A percentile compares a stretch with the other conserved stretches of the same genome.
Evolutionary conservation across 768 basidiomycete genomes (phyloP).

Genomic region (Suillus alpinus): DNA sequence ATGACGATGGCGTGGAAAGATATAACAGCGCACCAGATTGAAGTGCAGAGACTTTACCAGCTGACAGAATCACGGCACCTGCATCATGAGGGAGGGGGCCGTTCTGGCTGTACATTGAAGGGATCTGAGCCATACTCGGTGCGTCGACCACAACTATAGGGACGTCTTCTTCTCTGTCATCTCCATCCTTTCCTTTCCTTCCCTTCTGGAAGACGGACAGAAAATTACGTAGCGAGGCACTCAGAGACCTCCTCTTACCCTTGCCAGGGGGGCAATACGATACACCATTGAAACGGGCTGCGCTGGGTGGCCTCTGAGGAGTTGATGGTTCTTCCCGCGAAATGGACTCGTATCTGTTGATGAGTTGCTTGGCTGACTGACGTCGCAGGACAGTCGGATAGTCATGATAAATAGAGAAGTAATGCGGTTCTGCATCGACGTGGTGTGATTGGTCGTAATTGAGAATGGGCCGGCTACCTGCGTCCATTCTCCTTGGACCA

Average conservation of each 20-base stretch:
- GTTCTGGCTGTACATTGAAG: background rate
- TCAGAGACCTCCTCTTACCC: constrained; percentile 50
- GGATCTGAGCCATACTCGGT: background rate
- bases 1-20: constrained; percentile 35
- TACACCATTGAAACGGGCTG: constrained; percentile 13
- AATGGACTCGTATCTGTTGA: constrained; percentile 53
- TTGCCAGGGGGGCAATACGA: constrained; percentile 25
- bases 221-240: constrained; percentile 62
- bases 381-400: constrained; percentile 21
- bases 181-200: constrained; percentile 37
- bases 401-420: constrained; percentile 3
- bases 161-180: constrained; percentile 21
- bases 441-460: background rate
- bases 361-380: constrained; percentile 50
- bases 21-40: constrained; percentile 41
- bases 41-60: background rate
- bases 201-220: constrained; percentile 60
- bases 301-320: constrained; percentile 7
- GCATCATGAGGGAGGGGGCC: background rate
- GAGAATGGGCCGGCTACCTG: background rate
- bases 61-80: constrained; percentile 1
- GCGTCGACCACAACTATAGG: constrained; percentile 9
- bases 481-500: background rate
- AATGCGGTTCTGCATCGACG: background rate
- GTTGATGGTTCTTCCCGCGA: constrained; percentile 10